Base-by-base conservation (phyloP, 768 basidiomycete species). In the Hypholoma sublateritium region DNA sequence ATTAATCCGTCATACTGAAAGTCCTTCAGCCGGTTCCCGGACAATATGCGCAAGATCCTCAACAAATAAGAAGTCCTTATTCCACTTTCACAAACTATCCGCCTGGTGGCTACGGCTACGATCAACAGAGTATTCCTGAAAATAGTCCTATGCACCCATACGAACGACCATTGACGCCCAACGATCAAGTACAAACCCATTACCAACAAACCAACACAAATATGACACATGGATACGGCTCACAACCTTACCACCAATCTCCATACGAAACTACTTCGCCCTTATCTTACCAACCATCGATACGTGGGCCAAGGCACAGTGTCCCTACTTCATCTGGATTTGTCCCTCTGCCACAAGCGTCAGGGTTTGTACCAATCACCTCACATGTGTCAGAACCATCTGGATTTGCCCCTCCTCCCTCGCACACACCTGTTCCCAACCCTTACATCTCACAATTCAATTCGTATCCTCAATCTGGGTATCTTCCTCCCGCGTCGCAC, bases 321-420 rank as follows among this genome's bases (percentile, higher is more conserved):
- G 73, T 89, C 57, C 87, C 88, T 17, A 65, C 81, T 6, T 84
- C 88, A 0, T 88, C 89, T 11, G 88, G 89, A 12, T 92, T 90
- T 63, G 72, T 82, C 52, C 85, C 88, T 37, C 65, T 87, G 44
- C 67, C 77, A 24, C 77, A 70, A 37, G 64, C 77, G 12, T 69
- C 78, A 5, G 68, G 71, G 48, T 80, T 78, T 61, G 62, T 62
- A 13, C 55, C 71, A 17, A 55, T 74, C 50, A 57, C 74, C 19
- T 67, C 77, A 11, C 76, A 77, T 59, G 65, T 72, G 11, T 69
- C 72, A 19, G 73, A 74, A 36, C 66, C 73, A 22, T 66, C 70
- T 50, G 67, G 72, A 21, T 74, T 74, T 63, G 55, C 67, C n/a
- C 70, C 76, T 19, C 63, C 73, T 52, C 61, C 74, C n/a, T 75